Base-by-base conservation (phyloP, 2,329 filamentous ascomycete species). In the Alternaria novae-zelandiae region DNA sequence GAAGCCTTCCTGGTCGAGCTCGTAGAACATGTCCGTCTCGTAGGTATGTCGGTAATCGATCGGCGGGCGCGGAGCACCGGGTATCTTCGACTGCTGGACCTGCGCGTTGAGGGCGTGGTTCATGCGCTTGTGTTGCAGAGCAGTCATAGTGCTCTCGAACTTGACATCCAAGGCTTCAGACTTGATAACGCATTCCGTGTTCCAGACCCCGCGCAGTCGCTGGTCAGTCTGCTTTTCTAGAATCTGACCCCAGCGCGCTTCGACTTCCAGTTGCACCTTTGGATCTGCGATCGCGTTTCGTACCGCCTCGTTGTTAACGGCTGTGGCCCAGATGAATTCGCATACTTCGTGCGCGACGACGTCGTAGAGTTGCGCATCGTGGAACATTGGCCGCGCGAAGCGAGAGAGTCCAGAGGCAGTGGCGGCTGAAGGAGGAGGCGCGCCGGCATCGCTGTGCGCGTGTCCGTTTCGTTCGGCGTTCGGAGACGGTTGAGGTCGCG, bases 141-240 rank as follows among this genome's bases (percentile, higher is more conserved):
- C 89, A 5, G 91, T 94, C 95, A 98, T 97, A 65, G 89, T 92
- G 75, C 94, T 97, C 71, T 90, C 88, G 74, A 98, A 99, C 0
- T 74, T 75, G 47, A 72, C 68, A n/a, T 74, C 72, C 46, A 70
- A 44, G 4, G 61, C 61, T 10, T 69, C 62, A 11, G 60, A 68
- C 49, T 69, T 70, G 12, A 80, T 53, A 25, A 79, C 71, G 49
- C 73, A 76, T 55, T 80, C 83, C 51, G 88, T 91, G 76, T 96
- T 91, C 1, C 92, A 90, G 21, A 86, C 79, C 5, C 96, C 85
- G 6, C 88, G 88, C 10, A 94, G 81, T 10, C 86, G 82, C 25
- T 94, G 82, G n/a, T 93, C 87, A 50, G 89, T 85, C 60, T 90
- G 88, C 7, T 88, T 91, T 64, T 90, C 87, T 74, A 88, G 89